A percentile compares a stretch with the other conserved stretches of the same genome.
Evolutionary conservation across 2,329 filamentous ascomycete species (phyloP).

Genomic region (Grosmannia huntii): DNA sequence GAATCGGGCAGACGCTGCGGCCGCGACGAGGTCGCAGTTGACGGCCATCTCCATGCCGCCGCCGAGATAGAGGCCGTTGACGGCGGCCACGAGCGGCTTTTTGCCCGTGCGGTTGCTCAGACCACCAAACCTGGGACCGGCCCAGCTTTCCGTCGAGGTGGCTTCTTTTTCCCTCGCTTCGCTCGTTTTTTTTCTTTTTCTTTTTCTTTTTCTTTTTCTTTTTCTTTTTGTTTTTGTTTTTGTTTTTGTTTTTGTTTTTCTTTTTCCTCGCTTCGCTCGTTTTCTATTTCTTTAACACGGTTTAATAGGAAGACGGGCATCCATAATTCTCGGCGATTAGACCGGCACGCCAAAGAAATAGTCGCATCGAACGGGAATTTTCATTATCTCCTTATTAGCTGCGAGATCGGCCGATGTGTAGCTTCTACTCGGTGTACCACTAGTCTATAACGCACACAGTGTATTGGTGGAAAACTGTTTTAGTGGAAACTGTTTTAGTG

Average conservation of each 20-base stretch:
- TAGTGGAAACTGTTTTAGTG: too few species aligned
- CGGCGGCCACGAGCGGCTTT: constrained; percentile 65
- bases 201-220: too few species aligned
- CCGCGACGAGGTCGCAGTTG: constrained; percentile 61
- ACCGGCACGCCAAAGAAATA: neutral
- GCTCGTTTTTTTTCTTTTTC: too few species aligned
- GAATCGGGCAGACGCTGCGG: constrained; percentile 45
- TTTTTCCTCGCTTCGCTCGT: too few species aligned
- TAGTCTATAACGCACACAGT: too few species aligned
- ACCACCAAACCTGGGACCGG: constrained; percentile 47
- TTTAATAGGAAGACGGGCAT: neutral
- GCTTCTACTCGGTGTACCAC: too few species aligned
- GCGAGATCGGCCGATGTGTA: neutral
- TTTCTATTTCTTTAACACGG: too few species aligned
- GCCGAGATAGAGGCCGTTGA: constrained; percentile 63
- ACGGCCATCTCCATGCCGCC: constrained; percentile 67
- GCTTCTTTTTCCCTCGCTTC: too few species aligned
- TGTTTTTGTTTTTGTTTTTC: too few species aligned
- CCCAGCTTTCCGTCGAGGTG: constrained; percentile 13
- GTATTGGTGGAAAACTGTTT: too few species aligned
- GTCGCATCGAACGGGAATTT: neutral
- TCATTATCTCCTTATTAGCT: neutral
- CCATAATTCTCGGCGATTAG: neutral
- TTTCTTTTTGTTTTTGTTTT: too few species aligned
- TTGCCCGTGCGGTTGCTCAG: constrained; percentile 53